A percentile compares a stretch with the other conserved stretches of the same genome.
Conservation (phyloP, 768 basidiomycete species). For the Daedaleopsis nitida region DNA sequence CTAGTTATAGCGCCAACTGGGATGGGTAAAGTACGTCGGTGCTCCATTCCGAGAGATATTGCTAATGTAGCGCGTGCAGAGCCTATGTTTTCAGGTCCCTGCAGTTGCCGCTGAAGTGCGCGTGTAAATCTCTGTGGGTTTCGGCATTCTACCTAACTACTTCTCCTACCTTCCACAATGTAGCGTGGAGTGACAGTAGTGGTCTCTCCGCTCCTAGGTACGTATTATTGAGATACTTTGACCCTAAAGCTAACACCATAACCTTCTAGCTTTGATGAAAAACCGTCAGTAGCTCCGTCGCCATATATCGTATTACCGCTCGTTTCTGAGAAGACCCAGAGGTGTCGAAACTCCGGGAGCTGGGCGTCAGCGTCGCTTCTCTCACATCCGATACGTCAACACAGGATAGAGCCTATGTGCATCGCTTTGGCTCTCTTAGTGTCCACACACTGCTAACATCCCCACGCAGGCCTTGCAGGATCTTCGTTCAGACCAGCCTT, state of each 20-base stretch:
- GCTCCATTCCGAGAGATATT: not conserved
- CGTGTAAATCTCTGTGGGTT: too few relatives aligned
- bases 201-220: slow-evolving; percentile 77
- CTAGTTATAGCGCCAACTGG: slow-evolving; percentile 85
- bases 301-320: too few relatives aligned
- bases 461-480: slow-evolving; percentile 58
- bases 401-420: slow-evolving; percentile 57
- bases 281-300: slow-evolving; percentile 53
- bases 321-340: slow-evolving; percentile 47
- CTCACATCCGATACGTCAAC: slow-evolving; percentile 66
- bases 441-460: not conserved
- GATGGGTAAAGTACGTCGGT: slow-evolving; percentile 74
- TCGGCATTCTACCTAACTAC: too few relatives aligned
- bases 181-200: slow-evolving; percentile 74
- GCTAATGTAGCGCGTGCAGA: slow-evolving; percentile 42
- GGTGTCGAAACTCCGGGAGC: slow-evolving; percentile 57
- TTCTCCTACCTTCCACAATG: not conserved
- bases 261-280: slow-evolving; percentile 69
- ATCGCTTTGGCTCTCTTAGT: not conserved
- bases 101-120: slow-evolving; percentile 64
- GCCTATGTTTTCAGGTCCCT: slow-evolving; percentile 84
- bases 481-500: slow-evolving; percentile 58
- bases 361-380: slow-evolving; percentile 59
- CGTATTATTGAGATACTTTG: slow-evolving; percentile 17
- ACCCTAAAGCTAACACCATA: not conserved